phyloP scores from a whole-genome alignment of 495 filamentous ascomycete species.

The Penicillium riverlandense region DNA sequence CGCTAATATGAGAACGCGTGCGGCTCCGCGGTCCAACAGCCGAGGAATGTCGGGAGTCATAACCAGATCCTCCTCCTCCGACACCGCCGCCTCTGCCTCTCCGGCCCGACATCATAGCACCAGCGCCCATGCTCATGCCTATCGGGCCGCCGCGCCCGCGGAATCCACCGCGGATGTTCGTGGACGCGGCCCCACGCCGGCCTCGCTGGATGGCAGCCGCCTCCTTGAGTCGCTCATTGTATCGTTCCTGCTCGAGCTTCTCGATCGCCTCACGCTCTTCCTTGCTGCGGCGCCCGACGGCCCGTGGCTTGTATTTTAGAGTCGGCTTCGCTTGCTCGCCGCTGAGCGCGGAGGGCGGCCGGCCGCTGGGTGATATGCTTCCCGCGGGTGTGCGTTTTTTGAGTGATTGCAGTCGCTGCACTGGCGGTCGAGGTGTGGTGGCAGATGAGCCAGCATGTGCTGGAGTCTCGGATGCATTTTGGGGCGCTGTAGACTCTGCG shows the following conservation, averaged over 20 bases:
- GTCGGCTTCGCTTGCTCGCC: constrained; percentile 29
- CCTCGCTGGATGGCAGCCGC: constrained; percentile 36
- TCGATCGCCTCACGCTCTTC: constrained; percentile 46
- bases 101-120: constrained; percentile 5
- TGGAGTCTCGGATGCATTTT: constrained; percentile 6
- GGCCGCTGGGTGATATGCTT: constrained; percentile 26
- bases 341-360: constrained; percentile 13
- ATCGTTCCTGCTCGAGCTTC: constrained; percentile 38
- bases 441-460: constrained; percentile 3
- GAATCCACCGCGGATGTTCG: constrained; percentile 19
- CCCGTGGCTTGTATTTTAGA: constrained; percentile 43
- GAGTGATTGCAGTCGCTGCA: constrained; percentile 38
- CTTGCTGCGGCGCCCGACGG: constrained; percentile 40
- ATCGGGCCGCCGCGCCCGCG: constrained; percentile 28
- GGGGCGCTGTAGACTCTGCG: constrained; percentile 3
- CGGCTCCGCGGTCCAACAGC: constrained; percentile 11
- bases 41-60: too few relatives aligned
- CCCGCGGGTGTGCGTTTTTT: constrained; percentile 32
- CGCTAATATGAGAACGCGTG: constrained; percentile 22
- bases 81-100: constrained; percentile 8
- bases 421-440: constrained; percentile 21
- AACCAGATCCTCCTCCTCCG: constrained; percentile 11
- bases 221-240: constrained; percentile 37
- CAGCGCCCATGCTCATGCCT: constrained; percentile 21
- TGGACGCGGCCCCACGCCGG: constrained; percentile 11